A percentile compares a stretch with the other conserved stretches of the same genome.
These are phyloP conservation scores for Holtermannia corniformis DNA, from an alignment of 768 basidiomycete genomes.

Conservation along the genomic window DNA sequence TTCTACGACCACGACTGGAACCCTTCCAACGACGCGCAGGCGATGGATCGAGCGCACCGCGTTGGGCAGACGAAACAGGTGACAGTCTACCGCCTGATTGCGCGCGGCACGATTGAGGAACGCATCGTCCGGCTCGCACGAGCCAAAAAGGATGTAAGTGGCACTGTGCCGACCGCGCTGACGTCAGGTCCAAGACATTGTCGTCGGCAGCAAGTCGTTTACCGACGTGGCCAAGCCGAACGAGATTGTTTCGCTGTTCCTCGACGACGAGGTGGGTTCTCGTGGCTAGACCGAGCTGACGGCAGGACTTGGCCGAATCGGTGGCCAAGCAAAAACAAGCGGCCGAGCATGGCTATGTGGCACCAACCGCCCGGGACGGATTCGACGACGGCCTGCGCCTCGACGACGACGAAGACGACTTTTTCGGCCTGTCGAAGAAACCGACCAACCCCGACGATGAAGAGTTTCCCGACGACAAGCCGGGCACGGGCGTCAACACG, in stretches of 20 bases:
- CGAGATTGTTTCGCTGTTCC: conserved; percentile 87
- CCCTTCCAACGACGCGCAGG: conserved; percentile 93
- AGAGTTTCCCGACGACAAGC: conserved; percentile 29
- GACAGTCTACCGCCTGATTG: conserved; percentile 89
- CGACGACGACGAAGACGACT: conserved; percentile 39
- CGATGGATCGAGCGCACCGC: conserved; percentile 96
- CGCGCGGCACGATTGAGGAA: conserved; percentile 55
- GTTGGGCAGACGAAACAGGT: conserved; percentile 95
- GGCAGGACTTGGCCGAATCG: conserved; percentile 49
- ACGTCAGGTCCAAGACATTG: conserved; percentile 91
- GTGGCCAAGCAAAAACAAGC: conserved; percentile 39
- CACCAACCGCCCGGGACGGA: conserved; percentile 29
- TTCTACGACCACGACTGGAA: conserved; percentile 95
- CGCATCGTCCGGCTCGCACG: conserved; percentile 92
- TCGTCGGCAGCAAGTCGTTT: conserved; percentile 93
- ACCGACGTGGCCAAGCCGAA: conserved; percentile 88
- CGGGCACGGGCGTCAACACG: neutral
- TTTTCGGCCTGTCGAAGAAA: conserved; percentile 28
- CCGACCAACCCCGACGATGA: conserved; percentile 28
- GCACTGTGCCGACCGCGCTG: conserved; percentile 1
- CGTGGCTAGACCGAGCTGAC: neutral
- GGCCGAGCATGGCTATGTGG: conserved; percentile 34
- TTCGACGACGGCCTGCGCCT: conserved; percentile 3
- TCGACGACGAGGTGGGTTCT: conserved; percentile 75
- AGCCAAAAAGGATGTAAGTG: conserved; percentile 85